Base-by-base conservation (phyloP, 2,329 filamentous ascomycete genomes). In the Domatiomyces globalis region DNA sequence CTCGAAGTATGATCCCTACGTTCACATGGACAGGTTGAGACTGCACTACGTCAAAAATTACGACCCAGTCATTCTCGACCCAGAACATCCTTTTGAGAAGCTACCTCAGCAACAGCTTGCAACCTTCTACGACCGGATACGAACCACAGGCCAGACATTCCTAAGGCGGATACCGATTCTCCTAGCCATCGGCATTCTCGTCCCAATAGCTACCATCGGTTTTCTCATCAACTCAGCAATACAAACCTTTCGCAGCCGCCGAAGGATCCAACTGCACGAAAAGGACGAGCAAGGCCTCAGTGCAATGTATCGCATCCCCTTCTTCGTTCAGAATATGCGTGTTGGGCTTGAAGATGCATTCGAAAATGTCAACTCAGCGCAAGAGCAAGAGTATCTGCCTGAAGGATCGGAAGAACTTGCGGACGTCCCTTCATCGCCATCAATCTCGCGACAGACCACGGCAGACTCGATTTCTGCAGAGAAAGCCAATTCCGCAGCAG, bases 341-440 rank as follows among this genome's bases (percentile, higher is more conserved):
- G 79, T 79, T 51, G 83, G 82, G 20, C 83, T 90, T 12, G 87
- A 95, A 62, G 80, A 83, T 48, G 81, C 81, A 1, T 87, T 87
- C 61, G 86, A 87, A 65, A 79, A 80, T 42, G 72, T 87, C 46
- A 86, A 84, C 63, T 79, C 74, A 56, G 72, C 77, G 2, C 83
- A 87, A 60, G 72, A 74, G 48, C 79, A 87, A 54, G 81, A 86
- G 47, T 94, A 86, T 60, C 74, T 94, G 0, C 75, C 76, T 1
- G 68, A 72, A 4, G 74, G 73, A 0, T 74, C 70, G 6, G 75
- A 79, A 49, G 74, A 78, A 50, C 70, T 72, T 49, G 69, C 59
- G 20, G 55, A 50, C 45, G 51, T 46, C 27, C 50, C 50, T 6
- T 44, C 47, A 10, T 39, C 49, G 8, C 25, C 49, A 10, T 15